Evolutionary conservation across 495 filamentous ascomycete genomes (phyloP).

Genomic region (Talaromyces trachyspermus): DNA sequence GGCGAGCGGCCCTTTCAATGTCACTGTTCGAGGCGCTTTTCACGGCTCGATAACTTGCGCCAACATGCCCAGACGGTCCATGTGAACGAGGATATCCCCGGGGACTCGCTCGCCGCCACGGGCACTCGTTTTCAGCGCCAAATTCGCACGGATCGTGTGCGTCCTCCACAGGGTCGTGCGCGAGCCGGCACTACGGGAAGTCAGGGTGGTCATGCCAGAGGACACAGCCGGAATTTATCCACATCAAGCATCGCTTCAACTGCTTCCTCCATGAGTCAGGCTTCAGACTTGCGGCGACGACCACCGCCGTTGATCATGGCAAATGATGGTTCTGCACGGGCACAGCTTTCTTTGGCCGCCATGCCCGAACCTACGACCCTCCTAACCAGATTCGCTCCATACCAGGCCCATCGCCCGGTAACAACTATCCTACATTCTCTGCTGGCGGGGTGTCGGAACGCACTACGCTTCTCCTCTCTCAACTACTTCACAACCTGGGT

Average conservation of each 20-base stretch:
- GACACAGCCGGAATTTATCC: conserved; percentile 78
- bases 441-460: conserved; percentile 68
- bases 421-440: conserved; percentile 51
- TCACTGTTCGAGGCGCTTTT: conserved; percentile 91
- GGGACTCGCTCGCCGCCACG: conserved; percentile 87
- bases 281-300: conserved; percentile 56
- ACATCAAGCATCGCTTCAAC: conserved; percentile 78
- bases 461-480: conserved; percentile 67
- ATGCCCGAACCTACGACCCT: conserved; percentile 40
- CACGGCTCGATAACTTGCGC: conserved; percentile 90
- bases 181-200: conserved; percentile 67
- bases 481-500: conserved; percentile 51
- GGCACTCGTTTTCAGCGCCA: conserved; percentile 91
- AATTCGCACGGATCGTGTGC: conserved; percentile 76
- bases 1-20: conserved; percentile 97
- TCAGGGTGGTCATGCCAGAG: conserved; percentile 58
- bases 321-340: conserved; percentile 50
- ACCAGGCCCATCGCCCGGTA: conserved; percentile 49
- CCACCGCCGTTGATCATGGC: conserved; percentile 84
- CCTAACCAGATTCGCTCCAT: conserved; percentile 39
- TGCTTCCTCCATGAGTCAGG: conserved; percentile 58
- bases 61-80: conserved; percentile 98
- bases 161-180: conserved; percentile 62
- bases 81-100: conserved; percentile 93
- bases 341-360: conserved; percentile 56